Evolutionary conservation across 1,284 basidiomycete genomes (phyloP).

Genomic region (Tremellales sp.): DNA sequence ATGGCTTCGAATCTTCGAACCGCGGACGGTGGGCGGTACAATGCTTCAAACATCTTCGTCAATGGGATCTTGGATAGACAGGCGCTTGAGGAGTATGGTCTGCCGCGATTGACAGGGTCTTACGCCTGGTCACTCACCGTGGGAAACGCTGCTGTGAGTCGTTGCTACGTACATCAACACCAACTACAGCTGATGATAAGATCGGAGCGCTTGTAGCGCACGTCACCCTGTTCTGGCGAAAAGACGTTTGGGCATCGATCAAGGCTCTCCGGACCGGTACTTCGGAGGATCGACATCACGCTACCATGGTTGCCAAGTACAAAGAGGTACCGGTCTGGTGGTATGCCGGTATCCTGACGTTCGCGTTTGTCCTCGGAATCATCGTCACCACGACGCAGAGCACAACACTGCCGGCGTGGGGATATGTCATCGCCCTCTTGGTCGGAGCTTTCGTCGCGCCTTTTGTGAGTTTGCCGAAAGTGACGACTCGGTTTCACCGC

Average conservation of each 20-base stretch:
- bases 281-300: conserved; percentile 58
- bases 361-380: conserved; percentile 22
- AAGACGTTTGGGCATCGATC: conserved; percentile 50
- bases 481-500: too few species aligned
- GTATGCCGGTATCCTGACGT: conserved; percentile 20
- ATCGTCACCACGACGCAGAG: conserved; percentile 20
- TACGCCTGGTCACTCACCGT: conserved; percentile 59
- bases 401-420: conserved; percentile 20
- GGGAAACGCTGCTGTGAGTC: conserved; percentile 25
- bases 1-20: conserved; percentile 13
- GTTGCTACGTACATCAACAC: too few species aligned
- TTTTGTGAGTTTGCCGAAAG: conserved; percentile 8
- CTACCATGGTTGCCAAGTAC: conserved; percentile 35
- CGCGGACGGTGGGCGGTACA: conserved; percentile 33
- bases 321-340: conserved; percentile 35
- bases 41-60: conserved; percentile 48
- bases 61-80: conserved; percentile 22
- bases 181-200: conserved; percentile 47
- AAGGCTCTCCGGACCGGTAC: conserved; percentile 52
- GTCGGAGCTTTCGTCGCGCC: conserved; percentile 22
- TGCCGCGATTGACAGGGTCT: conserved; percentile 44
- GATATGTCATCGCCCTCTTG: conserved; percentile 19
- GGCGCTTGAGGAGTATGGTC: conserved; percentile 22
- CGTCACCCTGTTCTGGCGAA: conserved; percentile 40
- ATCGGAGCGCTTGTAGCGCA: conserved; percentile 63